phyloP scores from a whole-genome alignment of 306 rosid genomes.

The Aeschynomene evenia region DNA sequence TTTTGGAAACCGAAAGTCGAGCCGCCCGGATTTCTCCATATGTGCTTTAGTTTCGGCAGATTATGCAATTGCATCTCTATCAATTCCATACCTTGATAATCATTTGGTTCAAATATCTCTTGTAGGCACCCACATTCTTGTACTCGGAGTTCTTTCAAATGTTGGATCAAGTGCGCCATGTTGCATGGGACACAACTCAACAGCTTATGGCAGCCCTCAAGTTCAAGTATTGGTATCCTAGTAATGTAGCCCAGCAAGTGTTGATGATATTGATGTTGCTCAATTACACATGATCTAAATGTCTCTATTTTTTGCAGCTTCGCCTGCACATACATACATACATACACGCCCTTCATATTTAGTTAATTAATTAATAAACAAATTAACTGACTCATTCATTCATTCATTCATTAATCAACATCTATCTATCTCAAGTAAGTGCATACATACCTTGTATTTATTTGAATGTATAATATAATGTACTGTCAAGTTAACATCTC shows the following conservation, averaged over 20 bases:
- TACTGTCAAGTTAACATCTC: slow-evolving; percentile 14
- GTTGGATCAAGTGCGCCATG: background rate
- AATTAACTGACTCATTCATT: too few species aligned
- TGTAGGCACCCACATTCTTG: background rate
- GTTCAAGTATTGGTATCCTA: fast-evolving
- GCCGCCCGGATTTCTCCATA: background rate
- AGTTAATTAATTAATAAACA: too few species aligned
- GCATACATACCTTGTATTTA: background rate
- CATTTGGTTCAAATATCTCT: slow-evolving; percentile 20
- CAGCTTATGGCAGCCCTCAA: background rate
- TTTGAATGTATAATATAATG: background rate
- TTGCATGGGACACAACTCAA: slow-evolving; percentile 15
- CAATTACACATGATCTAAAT: background rate
- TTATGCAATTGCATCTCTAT: fast-evolving
- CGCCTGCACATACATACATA: background rate
- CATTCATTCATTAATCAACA: too few species aligned
- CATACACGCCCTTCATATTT: too few species aligned
- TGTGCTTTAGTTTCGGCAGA: background rate
- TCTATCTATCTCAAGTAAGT: too few species aligned
- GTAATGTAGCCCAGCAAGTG: background rate
- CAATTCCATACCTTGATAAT: background rate
- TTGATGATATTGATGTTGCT: background rate
- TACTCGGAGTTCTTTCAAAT: fast-evolving
- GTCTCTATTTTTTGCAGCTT: slow-evolving; percentile 10
- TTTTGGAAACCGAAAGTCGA: background rate